A percentile compares a stretch with the other conserved stretches of the same genome.
phyloP scores from a whole-genome alignment of 768 basidiomycete species.

The Boletus huronensis region DNA sequence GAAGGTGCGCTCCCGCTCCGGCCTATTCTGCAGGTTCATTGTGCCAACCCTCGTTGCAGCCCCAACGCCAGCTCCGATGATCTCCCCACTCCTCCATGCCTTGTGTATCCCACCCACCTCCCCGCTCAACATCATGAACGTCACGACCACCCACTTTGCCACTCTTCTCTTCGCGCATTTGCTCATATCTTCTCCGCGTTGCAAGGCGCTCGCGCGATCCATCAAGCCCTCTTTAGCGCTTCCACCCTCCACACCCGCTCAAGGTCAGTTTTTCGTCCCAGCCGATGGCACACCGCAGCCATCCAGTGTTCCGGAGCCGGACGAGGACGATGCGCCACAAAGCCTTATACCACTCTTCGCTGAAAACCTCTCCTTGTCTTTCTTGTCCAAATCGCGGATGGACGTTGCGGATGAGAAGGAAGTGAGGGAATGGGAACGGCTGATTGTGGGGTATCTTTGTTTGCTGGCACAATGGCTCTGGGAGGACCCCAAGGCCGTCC shows the following conservation, averaged over 20 bases:
- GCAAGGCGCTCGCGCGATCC: conserved; percentile 60
- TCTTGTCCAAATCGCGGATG: conserved; percentile 66
- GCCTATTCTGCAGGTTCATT: background rate
- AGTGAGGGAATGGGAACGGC: conserved; percentile 83
- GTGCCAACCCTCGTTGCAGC: conserved; percentile 10
- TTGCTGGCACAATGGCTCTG: conserved; percentile 91
- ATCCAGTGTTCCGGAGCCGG: conserved; percentile 34
- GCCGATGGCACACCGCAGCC: conserved; percentile 55
- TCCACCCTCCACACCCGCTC: conserved; percentile 28
- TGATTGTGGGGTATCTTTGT: conserved; percentile 82
- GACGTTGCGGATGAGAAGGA: conserved; percentile 56
- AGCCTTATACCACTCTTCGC: conserved; percentile 79
- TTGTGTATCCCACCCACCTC: conserved; percentile 61
- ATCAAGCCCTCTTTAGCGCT: conserved; percentile 51
- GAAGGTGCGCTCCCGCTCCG: conserved; percentile 37
- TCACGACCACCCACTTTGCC: conserved; percentile 69
- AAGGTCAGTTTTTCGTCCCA: conserved; percentile 67
- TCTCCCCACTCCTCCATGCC: conserved; percentile 69
- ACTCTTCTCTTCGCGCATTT: conserved; percentile 78
- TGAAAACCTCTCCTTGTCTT: conserved; percentile 85
- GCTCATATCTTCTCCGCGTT: conserved; percentile 60
- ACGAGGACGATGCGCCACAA: conserved; percentile 64
- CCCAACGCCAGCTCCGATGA: conserved; percentile 38
- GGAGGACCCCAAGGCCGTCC: conserved; percentile 88
- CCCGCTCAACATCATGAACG: conserved; percentile 51